Evolutionary conservation across 2,329 filamentous ascomycete species (phyloP).

Genomic region (Colletotrichum camelliae): DNA sequence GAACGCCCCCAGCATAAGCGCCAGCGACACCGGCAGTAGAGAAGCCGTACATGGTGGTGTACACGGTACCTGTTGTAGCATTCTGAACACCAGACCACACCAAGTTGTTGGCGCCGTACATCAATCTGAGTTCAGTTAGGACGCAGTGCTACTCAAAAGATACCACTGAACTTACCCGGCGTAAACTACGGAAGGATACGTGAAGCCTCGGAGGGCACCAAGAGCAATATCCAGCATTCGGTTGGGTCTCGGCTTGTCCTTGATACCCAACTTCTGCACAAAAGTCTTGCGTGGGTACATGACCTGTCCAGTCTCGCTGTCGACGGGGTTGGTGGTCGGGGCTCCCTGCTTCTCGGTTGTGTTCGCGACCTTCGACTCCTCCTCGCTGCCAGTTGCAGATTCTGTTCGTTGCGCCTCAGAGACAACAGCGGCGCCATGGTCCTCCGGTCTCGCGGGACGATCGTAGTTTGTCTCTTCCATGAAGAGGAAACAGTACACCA

Average conservation of each 20-base stretch:
- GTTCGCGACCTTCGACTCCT: neutral
- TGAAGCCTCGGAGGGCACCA: constrained; percentile 34
- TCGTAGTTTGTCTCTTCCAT: constrained; percentile 65
- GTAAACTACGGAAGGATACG: constrained; percentile 38
- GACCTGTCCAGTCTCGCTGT: constrained; percentile 32
- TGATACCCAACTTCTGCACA: constrained; percentile 32
- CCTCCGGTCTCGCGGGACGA: constrained; percentile 25
- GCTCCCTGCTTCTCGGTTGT: neutral
- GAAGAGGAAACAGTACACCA: constrained; percentile 55
- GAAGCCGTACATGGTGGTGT: constrained; percentile 34
- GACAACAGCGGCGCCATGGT: neutral
- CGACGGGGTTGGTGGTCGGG: neutral
- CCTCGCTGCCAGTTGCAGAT: neutral
- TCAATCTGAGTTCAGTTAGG: constrained; percentile 22
- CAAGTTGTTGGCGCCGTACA: constrained; percentile 36
- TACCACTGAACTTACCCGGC: constrained; percentile 31
- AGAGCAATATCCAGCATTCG: constrained; percentile 40
- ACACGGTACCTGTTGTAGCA: constrained; percentile 34
- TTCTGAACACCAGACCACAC: constrained; percentile 36
- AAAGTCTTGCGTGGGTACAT: constrained; percentile 40
- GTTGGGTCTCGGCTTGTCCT: constrained; percentile 42
- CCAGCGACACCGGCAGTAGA: constrained; percentile 24
- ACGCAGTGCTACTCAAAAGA: neutral
- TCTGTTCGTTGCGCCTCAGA: neutral
- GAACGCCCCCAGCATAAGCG: constrained; percentile 32